Evolutionary conservation across 495 filamentous ascomycete genomes (phyloP), one percentile per base, ranked within the genome.

Genomic region (Aspergillus hancockii): DNA sequence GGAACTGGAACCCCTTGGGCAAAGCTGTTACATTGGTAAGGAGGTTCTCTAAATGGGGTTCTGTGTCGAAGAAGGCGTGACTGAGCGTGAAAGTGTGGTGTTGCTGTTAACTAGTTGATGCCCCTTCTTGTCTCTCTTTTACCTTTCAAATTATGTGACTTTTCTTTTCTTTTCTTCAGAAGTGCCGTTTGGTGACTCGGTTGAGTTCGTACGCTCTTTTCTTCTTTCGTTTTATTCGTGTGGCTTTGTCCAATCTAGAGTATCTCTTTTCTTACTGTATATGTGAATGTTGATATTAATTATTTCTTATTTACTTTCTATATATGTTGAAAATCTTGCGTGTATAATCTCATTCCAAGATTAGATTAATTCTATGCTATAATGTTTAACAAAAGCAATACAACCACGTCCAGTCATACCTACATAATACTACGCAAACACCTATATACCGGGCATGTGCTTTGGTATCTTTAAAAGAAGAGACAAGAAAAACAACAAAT

Each of bases 1-100:
- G 49, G 2, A 45, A 28, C 10, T 64, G 58, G 58, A 56, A 41
- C 21, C 52, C 65, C 5, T 66, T 72, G 60, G 68, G 61, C 38
- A 74, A 68, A 41, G 72, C 71, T 0, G 67, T 67, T 56, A 69
- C 63, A 2, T 53, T 76, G 19, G 74, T 71, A 1, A 67, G 64
- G 52, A 73, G 66, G 50, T 40, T 76, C 19, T 70, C 66, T 9
- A 66, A 66, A 4, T 63, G 70, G 18, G 67, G 69, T 21, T 63
- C 40, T 8, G 34, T 53, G 3, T 53, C 59, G 16, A 47, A 53
- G 3, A 36, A 28, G 25, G 25, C 25, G 7, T 28, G 25, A 28
- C 7, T 28, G 25, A 7, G 3, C 54, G 46, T 64, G 40, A 52
- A 67, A 31, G 22, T 61, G 25, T 60, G 56, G n/a, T 32, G 23